Conservation (phyloP, 2,329 filamentous ascomycete species). For the Diaporthe helianthi region DNA sequence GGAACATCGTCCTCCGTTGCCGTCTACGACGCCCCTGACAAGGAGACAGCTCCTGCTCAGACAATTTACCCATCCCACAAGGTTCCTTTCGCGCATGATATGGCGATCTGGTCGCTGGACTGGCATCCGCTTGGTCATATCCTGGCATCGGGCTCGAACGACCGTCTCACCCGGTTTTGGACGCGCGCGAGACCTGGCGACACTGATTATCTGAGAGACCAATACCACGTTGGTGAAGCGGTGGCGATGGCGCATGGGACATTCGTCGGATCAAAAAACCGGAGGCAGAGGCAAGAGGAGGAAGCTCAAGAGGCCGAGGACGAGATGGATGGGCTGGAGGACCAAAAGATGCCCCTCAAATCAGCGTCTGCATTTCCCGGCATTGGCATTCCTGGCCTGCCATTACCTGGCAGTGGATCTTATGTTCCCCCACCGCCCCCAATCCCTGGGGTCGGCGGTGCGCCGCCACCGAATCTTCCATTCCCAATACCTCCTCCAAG, state of each 20-base stretch:
- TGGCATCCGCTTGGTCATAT: slow-evolving; percentile 98
- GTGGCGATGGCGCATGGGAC: slow-evolving; percentile 95
- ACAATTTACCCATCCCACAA: slow-evolving; percentile 93
- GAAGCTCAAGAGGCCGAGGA: slow-evolving; percentile 94
- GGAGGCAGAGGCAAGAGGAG: slow-evolving; percentile 83
- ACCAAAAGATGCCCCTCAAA: slow-evolving; percentile 81
- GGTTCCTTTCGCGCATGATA: slow-evolving; percentile 87
- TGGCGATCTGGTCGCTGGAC: slow-evolving; percentile 95
- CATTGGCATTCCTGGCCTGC: slow-evolving; percentile 63
- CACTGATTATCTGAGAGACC: slow-evolving; percentile 82
- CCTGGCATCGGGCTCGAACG: slow-evolving; percentile 92
- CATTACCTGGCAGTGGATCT: slow-evolving; percentile 48
- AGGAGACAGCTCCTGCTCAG: slow-evolving; percentile 79
- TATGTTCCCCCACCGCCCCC: slow-evolving; percentile 47
- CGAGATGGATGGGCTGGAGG: slow-evolving; percentile 88
- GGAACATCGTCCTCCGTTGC: slow-evolving; percentile 76
- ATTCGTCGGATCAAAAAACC: slow-evolving; percentile 81
- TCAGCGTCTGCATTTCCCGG: slow-evolving; percentile 60
- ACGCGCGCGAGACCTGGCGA: slow-evolving; percentile 89
- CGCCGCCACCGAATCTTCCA: slow-evolving; percentile 55
- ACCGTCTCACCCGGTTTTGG: slow-evolving; percentile 97
- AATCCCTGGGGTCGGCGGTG: slow-evolving; percentile 59
- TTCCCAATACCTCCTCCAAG: slow-evolving; percentile 60
- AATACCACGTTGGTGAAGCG: slow-evolving; percentile 93
- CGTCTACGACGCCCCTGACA: slow-evolving; percentile 85